phyloP scores from a whole-genome alignment of 2,329 filamentous ascomycete genomes.

The Colletotrichum truncatum region DNA sequence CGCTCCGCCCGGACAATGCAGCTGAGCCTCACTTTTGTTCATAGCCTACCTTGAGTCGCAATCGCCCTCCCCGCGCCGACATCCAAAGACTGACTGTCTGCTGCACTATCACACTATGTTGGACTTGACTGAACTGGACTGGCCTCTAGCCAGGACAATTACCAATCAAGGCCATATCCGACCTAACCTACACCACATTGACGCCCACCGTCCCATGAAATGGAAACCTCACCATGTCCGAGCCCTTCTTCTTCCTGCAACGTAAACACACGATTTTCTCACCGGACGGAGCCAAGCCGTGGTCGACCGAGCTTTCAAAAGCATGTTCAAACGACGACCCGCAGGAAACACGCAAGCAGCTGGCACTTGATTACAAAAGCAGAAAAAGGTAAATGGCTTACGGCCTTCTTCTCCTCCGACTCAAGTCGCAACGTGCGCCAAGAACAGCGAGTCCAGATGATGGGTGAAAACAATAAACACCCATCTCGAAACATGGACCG shows the following conservation, averaged over 20 bases:
- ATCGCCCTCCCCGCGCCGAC: neutral
- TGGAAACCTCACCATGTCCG: slow-evolving; percentile 22
- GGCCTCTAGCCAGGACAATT: neutral
- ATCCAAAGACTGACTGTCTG: neutral
- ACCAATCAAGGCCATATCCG: neutral
- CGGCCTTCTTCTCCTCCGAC: neutral
- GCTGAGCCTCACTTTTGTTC: slow-evolving; percentile 23
- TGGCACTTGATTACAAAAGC: neutral
- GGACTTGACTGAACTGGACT: too few species aligned
- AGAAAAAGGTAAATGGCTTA: neutral
- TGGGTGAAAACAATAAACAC: too few species aligned
- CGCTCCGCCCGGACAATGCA: slow-evolving; percentile 16
- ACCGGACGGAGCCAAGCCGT: slow-evolving; percentile 6
- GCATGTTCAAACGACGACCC: neutral
- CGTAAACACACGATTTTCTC: neutral
- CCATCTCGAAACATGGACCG: slow-evolving; percentile 22
- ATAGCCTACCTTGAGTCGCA: neutral
- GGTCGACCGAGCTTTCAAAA: slow-evolving; percentile 6
- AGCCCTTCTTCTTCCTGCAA: neutral
- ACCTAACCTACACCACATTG: slow-evolving; percentile 25
- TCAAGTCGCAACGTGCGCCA: slow-evolving; percentile 28
- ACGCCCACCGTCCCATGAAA: slow-evolving; percentile 20
- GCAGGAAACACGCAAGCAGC: neutral
- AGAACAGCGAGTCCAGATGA: slow-evolving; percentile 27
- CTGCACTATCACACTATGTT: too few species aligned